phyloP scores from a whole-genome alignment of 73 alveolate genomes.

The Uronychia setigera region DNA sequence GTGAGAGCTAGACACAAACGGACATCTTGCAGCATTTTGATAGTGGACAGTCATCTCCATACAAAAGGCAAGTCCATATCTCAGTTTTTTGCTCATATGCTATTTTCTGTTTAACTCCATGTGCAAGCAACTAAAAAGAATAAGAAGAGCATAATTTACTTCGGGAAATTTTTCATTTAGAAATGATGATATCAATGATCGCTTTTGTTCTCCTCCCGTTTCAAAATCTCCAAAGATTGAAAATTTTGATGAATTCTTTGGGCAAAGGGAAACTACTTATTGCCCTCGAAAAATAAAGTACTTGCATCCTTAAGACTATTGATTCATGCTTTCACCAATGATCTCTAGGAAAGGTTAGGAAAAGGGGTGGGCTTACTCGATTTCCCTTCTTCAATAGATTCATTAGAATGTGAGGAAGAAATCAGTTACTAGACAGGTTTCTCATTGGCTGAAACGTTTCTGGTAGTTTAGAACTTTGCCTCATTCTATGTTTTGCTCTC shows the following conservation, averaged over 20 bases:
- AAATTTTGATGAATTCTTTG: not conserved
- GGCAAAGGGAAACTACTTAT: not conserved
- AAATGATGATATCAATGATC: not conserved
- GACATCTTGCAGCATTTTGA: conserved; percentile 58
- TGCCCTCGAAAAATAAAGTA: not conserved
- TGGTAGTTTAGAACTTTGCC: no score
- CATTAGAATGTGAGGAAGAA: no score
- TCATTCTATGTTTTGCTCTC: no score
- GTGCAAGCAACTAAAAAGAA: not conserved
- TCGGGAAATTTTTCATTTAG: not conserved
- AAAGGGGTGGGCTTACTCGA: not conserved
- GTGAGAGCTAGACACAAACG: conserved; percentile 25
- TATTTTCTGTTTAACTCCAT: not conserved
- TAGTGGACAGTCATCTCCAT: conserved; percentile 51
- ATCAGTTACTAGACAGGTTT: no score
- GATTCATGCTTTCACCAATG: not conserved
- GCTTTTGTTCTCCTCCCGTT: not conserved
- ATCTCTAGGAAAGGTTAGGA: not conserved
- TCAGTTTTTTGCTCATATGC: not conserved
- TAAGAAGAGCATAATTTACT: no score
- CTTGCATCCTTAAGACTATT: not conserved
- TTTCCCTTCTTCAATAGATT: not conserved
- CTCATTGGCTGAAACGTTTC: no score
- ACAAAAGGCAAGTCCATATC: not conserved
- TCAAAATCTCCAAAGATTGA: not conserved